Evolutionary conservation across 495 filamentous ascomycete species (phyloP).

Genomic region (Aspergillus egyptiacus): DNA sequence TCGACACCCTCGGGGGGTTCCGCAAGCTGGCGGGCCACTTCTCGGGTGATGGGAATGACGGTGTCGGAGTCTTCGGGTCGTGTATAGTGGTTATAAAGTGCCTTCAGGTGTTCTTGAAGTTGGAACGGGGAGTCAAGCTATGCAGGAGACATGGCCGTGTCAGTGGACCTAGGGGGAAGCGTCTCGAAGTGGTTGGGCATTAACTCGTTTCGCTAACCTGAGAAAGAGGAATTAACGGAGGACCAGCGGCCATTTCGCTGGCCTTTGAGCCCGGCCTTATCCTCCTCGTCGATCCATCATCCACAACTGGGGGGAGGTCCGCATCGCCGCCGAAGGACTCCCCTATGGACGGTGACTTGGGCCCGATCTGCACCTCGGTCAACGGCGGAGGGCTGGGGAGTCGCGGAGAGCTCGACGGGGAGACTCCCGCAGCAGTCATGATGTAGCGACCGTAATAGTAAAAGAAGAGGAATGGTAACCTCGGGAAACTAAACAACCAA

Average conservation of each 20-base stretch:
- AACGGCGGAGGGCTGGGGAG: conserved; percentile 85
- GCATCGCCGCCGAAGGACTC: conserved; percentile 40
- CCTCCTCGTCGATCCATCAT: conserved; percentile 67
- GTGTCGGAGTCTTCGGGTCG: conserved; percentile 51
- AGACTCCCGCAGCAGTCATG: conserved; percentile 52
- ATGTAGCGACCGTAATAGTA: conserved; percentile 12
- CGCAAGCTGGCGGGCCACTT: conserved; percentile 66
- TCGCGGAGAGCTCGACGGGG: conserved; percentile 74
- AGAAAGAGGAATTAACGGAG: conserved; percentile 74
- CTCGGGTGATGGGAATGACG: conserved; percentile 62
- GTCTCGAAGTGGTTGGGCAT: not conserved
- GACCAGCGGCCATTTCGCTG: conserved; percentile 84
- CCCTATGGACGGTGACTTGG: conserved; percentile 67
- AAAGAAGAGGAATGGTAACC: conserved; percentile 6
- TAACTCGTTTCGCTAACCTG: conserved; percentile 50
- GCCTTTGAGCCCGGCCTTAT: conserved; percentile 90
- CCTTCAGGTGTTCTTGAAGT: conserved; percentile 95
- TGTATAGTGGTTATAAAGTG: conserved; percentile 77
- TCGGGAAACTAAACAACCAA: conserved; percentile 22
- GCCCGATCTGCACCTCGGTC: conserved; percentile 83
- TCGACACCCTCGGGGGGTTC: conserved; percentile 75
- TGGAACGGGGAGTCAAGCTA: conserved; percentile 94
- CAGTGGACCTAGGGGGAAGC: conserved; percentile 12
- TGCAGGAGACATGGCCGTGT: conserved; percentile 13
- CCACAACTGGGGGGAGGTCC: conserved; percentile 38